phyloP scores from a whole-genome alignment of 495 filamentous ascomycete genomes.

The Penicillium maclennaniae region DNA sequence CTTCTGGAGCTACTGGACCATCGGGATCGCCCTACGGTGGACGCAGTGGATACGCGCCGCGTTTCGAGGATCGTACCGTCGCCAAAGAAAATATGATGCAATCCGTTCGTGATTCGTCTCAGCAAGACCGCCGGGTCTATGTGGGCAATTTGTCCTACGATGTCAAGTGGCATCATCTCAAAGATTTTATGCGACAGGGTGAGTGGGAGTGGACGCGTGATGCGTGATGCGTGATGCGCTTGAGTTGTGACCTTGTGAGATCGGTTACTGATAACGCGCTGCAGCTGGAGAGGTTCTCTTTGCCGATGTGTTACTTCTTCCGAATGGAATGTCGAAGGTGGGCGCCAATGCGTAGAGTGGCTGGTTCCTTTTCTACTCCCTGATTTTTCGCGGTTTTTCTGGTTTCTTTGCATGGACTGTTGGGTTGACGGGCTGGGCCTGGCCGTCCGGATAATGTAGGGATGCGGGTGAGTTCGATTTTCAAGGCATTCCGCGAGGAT shows the following conservation, averaged over 20 bases:
- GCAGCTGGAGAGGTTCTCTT: conserved; percentile 98
- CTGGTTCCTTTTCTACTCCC: conserved; percentile 64
- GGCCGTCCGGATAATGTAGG: conserved; percentile 91
- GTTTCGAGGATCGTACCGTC: conserved; percentile 79
- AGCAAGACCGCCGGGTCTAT: conserved; percentile 98
- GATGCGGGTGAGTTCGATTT: conserved; percentile 84
- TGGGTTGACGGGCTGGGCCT: conserved; percentile 99
- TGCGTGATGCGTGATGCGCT: too few species aligned
- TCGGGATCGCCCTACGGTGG: conserved; percentile 55
- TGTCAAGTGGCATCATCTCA: conserved; percentile 99
- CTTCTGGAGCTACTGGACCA: conserved; percentile 66
- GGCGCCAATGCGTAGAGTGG: conserved; percentile 89
- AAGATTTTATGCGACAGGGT: conserved; percentile 99
- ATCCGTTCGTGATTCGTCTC: conserved; percentile 85
- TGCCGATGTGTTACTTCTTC: conserved; percentile 98
- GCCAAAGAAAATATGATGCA: conserved; percentile 96
- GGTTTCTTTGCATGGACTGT: conserved; percentile 78
- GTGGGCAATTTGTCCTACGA: conserved; percentile 98
- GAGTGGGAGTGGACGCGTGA: conserved; percentile 25
- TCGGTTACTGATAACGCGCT: neutral
- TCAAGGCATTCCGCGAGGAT: neutral
- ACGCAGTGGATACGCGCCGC: conserved; percentile 57
- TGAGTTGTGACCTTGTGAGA: conserved; percentile 3
- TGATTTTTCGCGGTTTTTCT: conserved; percentile 47
- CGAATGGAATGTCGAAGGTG: conserved; percentile 99